A percentile compares a stretch with the other conserved stretches of the same genome.
These are phyloP conservation scores for Cenococcum geophilum DNA, from an alignment of 495 filamentous ascomycete species.

Conservation along the genomic window DNA sequence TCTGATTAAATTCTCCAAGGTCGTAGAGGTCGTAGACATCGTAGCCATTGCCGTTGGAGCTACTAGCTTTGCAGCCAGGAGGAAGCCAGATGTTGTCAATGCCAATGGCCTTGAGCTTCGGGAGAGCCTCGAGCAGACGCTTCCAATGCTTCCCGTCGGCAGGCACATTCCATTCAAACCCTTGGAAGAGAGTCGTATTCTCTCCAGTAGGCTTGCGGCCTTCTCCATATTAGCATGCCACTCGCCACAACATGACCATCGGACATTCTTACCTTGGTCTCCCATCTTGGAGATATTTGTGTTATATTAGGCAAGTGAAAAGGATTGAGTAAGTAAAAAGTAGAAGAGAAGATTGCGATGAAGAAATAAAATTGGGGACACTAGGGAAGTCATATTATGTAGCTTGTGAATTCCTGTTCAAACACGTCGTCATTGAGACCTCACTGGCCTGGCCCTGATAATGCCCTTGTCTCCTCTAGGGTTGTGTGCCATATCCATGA, in stretches of 20 bases:
- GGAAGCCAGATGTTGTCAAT: slow-evolving; percentile 66
- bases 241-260: background rate
- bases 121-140: slow-evolving; percentile 51
- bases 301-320: background rate
- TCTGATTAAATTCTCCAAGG: slow-evolving; percentile 71
- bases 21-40: slow-evolving; percentile 75
- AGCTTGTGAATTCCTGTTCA: background rate
- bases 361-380: background rate
- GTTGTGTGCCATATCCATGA: background rate
- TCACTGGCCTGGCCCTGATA: background rate
- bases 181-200: slow-evolving; percentile 63
- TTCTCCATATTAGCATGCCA: slow-evolving; percentile 8
- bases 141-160: slow-evolving; percentile 59
- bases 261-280: slow-evolving; percentile 10
- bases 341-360: background rate
- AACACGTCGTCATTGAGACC: background rate
- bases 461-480: background rate
- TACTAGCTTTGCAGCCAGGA: slow-evolving; percentile 66
- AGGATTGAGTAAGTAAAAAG: background rate
- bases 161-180: slow-evolving; percentile 71
- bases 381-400: background rate
- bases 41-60: slow-evolving; percentile 61
- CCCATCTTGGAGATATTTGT: slow-evolving; percentile 16
- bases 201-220: slow-evolving; percentile 27
- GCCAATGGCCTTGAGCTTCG: slow-evolving; percentile 53